Evolutionary conservation across 2,329 filamentous ascomycete species (phyloP).

Genomic region (Periconia macrospinosa): DNA sequence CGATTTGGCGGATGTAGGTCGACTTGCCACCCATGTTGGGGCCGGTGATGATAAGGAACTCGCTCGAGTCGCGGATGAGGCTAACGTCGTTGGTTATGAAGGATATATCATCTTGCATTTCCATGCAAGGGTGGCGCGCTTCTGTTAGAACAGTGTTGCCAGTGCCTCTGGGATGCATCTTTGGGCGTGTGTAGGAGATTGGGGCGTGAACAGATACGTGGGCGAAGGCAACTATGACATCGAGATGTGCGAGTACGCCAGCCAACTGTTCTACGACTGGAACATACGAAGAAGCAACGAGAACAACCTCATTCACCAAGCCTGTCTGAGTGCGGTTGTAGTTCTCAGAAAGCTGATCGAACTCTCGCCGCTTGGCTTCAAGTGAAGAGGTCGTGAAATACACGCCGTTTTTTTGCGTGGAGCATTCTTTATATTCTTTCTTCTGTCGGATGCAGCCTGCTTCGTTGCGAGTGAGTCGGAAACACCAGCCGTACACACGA

Average conservation of each 20-base stretch:
- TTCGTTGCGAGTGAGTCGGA: constrained; percentile 88
- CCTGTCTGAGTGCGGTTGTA: constrained; percentile 95
- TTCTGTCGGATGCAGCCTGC: constrained; percentile 93
- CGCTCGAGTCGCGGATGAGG: constrained; percentile 74
- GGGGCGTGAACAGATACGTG: constrained; percentile 93
- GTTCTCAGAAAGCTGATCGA: constrained; percentile 89
- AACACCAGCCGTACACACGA: constrained; percentile 93
- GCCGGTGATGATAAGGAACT: constrained; percentile 94
- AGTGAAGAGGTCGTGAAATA: constrained; percentile 91
- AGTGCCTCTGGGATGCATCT: constrained; percentile 82
- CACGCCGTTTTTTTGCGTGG: constrained; percentile 97
- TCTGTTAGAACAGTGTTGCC: constrained; percentile 90
- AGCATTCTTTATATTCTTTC: constrained; percentile 86
- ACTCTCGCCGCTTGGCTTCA: constrained; percentile 80
- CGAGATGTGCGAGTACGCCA: constrained; percentile 85
- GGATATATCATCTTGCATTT: constrained; percentile 97
- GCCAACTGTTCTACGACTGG: constrained; percentile 89
- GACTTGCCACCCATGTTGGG: constrained; percentile 99
- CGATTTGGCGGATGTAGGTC: constrained; percentile 96
- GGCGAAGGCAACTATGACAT: constrained; percentile 92
- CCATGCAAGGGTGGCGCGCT: constrained; percentile 94
- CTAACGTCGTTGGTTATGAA: constrained; percentile 98
- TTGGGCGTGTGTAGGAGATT: constrained; percentile 86
- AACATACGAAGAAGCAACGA: constrained; percentile 90
- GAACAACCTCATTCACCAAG: constrained; percentile 88